Base-by-base conservation (phyloP, 106 monocot genomes). In the Acorus calamus region DNA sequence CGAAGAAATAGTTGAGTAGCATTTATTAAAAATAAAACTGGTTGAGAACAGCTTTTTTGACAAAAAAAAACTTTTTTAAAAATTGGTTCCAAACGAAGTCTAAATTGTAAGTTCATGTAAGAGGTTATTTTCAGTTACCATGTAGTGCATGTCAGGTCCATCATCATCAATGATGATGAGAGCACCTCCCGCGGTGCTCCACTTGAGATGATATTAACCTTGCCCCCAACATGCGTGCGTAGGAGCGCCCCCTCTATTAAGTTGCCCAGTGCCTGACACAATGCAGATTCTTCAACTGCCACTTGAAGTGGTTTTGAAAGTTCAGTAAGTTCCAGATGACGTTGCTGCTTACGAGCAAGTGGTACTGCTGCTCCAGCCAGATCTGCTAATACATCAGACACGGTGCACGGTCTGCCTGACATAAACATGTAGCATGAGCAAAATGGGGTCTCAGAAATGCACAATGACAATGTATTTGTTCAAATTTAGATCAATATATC, bases 81-180 rank as follows among this genome's bases (percentile, higher is more conserved):
- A 28, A 28, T 28, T 28, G 28, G 28, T 28, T 28, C 28, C 28
- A 28, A 13, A 2, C 11, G 5, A 11, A 0, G 3, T 56, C 11
- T 11, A 14, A 56, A 7, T 11, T 56, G 11, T 56, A 56, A 56
- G 11, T 42, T 6, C 13, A 11, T 2, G 47, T 12, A 13, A 60
- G 10, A 53, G 14, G n/a, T 11, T 10, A 28, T 49, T 56, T 47
- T 8, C 56, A 2, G 7, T 80, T 85, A 94, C 94, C 89, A 94
- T 89, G 81, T 84, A 94, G 70, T 83, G 87, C 87, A 90, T 87
- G 71, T 96, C 94, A 14, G 89, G 94, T 2, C 87, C 90, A 76
- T 96, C 76, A 63, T 96, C 94, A 67, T 96, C 87, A 53, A 96
- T 82, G 14, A 90, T 54, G 45, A 96, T 66, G 42, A 94, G 82